phyloP scores from a whole-genome alignment of 345 rosid genomes.

The Eutrema yunnanense region DNA sequence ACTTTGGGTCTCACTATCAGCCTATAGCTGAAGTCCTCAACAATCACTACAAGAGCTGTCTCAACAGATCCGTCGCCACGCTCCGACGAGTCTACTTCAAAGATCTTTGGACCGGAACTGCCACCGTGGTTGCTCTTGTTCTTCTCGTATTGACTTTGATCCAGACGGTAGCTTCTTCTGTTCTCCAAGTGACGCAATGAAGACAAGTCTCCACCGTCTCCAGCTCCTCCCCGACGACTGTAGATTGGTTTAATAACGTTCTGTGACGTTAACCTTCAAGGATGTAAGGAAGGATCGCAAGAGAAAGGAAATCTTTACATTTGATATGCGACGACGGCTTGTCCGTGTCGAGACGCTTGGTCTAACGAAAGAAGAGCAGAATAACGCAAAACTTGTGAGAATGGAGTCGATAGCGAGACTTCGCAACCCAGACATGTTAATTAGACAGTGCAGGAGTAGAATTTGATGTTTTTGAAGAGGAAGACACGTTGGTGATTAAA shows the following conservation, averaged over 20 bases:
- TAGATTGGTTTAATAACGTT: background rate
- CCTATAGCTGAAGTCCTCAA: background rate
- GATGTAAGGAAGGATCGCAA: background rate
- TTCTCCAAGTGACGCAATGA: constrained; percentile 7
- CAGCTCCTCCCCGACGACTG: background rate
- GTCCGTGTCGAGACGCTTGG: background rate
- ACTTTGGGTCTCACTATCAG: background rate
- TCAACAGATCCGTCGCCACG: constrained; percentile 9
- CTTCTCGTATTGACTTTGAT: constrained; percentile 12
- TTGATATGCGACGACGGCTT: background rate
- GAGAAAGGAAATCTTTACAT: background rate
- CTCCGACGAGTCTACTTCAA: constrained; percentile 27
- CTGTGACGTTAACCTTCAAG: background rate
- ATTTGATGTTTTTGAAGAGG: background rate
- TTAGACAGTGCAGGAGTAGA: constrained; percentile 8
- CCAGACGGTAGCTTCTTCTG: constrained; percentile 15
- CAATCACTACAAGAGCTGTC: background rate
- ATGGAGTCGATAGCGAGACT: background rate
- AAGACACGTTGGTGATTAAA: background rate
- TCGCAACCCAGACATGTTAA: background rate
- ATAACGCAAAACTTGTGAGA: background rate
- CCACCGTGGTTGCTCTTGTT: constrained; percentile 1
- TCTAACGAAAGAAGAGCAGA: background rate
- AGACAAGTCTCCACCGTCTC: background rate
- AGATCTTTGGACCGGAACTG: constrained; percentile 30